Evolutionary conservation across 768 basidiomycete species (phyloP), one percentile per base, ranked within the genome.

Genomic region (Leccinum incarnatum): DNA sequence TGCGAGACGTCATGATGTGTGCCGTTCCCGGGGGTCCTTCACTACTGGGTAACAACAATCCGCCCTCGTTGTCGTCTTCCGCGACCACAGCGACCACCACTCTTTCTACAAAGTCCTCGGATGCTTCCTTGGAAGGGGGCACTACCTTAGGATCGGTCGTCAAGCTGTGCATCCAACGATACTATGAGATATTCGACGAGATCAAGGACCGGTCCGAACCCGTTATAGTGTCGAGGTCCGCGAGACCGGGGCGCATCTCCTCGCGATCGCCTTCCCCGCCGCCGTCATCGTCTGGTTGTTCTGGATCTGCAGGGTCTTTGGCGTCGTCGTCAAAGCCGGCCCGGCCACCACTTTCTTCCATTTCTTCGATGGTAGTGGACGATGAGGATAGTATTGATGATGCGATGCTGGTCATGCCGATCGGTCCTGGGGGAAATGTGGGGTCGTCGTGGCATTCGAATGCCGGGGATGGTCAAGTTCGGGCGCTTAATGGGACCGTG

Each of bases 101-200:
- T 10, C 36, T 54, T 57, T 66, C 69, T 30, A 21, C 42, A 19
- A 58, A 60, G n/a, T 68, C 66, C 50, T 55, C 70, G n/a, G 67
- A 69, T 49, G 64, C 76, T 2, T 64, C 63, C 29, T 60, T 62
- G 4, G 81, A 83, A 65, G 81, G 81, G 34, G 76, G 75, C 62
- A 84, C 84, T 9, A 91, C 90, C 1, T 76, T 94, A 0, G 91
- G 90, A 3, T 76, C 78, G 60, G 76, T 93, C 45, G 77, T 93
- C 71, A 86, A 86, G 67, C 74, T 91, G 46, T 93, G 89, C 70
- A 92, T 93, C 53, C 81, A 88, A 65, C 83, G 83, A 46, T 94
- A 93, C 69, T 93, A 87, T 69, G 92, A 94, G 69, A 77, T 93
- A 30, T 94, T 94, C 64, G 91, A 93, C 68, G 92, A 93, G 64